Base-by-base conservation (phyloP, 2,329 filamentous ascomycete genomes). In the Neonectria magnoliae region DNA sequence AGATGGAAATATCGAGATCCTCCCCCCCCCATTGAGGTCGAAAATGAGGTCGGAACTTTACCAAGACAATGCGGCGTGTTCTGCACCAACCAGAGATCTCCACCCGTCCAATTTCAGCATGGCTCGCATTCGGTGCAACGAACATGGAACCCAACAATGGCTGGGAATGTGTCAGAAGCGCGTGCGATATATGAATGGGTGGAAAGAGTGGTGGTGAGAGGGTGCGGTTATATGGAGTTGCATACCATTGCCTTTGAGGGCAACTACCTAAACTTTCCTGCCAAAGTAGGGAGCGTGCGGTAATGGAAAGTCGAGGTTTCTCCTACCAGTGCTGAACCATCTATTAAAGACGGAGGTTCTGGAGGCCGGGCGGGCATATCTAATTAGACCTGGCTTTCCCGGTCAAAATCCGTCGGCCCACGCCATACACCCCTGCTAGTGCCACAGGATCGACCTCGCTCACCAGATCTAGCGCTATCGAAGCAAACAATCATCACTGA, bases 31-130 rank as follows among this genome's bases (percentile, higher is more conserved):
- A 31, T 31, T 4, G 29, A 31, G 3, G 29, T 31, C 9, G 6
- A 31, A 31, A 11, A 25, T 25, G 5, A 25, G 2, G 25, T 25
- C 5, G 68, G 47, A 31, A 71, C 44, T 51, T 51, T 51, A 51
- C 4, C 48, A 33, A 51, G 48, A 51, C 48, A 50, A 33, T 20
- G 48, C 27, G 48, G 48, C 48, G 29, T 11, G 20, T 51, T 9
- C 11, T 25, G 31, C 44, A 41, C 57, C 41, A 48, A 45, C 42
- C 50, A 41, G 10, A 16, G 11, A 20, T 16, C 22, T 7, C 16
- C 29, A 4, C 50, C 10, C 27, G 41, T 27, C 44, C 57, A 42
- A 16, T 47, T 11, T 29, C 18, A 16, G 41, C 50, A 33, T 18
- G 18, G 27, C 25, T 27, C n/a, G 29, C 38, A 22, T 27, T 42